Evolutionary conservation across 2,329 filamentous ascomycete species (phyloP), one percentile per base, ranked within the genome.

Genomic region (Scedosporium dehoogii): DNA sequence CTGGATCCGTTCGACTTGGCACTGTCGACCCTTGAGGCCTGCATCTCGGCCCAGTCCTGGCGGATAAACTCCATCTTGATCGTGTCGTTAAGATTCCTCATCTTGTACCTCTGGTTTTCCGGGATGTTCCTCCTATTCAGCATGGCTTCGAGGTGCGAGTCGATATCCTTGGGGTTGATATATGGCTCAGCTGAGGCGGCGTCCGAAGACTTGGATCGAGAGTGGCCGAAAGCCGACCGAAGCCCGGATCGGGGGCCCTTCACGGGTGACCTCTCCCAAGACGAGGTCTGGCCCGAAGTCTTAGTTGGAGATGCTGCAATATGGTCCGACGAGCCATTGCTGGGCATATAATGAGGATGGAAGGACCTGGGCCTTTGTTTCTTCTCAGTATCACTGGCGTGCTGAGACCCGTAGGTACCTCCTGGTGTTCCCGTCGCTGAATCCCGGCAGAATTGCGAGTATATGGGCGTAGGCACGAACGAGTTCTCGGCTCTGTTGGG

Each of bases 51-150:
- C 80, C 90, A 91, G 72, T 97, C 90, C 72, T 96, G 92, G 61
- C 88, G 87, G 69, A 97, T 92, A 69, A 99, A 96, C 71, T 97
- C 92, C 71, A 92, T 90, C 76, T 99, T 99, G 78, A 97, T 92
- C 42, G 90, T 89, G 66, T 91, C 83, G 65, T 90, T 91, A 64
- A 99, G 79, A 63, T 87, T 92, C 56, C 93, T 85, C 92, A 99
- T 97, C 76, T 96, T 96, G 73, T 93, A 91, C 62, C 93, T 84
- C 80, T 96, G 92, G 66, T 96, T 90, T 70, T 96, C 90, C 3
- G 93, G 92, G 62, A 97, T 96, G 69, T 97, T 96, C 66, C 93
- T 85, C 18, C 92, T 86, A 72, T 96, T 91, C 74, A 96, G 73
- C 74, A 85, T 81, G 3, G 81, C 84, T 68, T 87, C 84, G 58